Evolutionary conservation across 179 eudicot genomes (phyloP), one percentile per base, ranked within the genome.

Genomic region (Silene coronaria): DNA sequence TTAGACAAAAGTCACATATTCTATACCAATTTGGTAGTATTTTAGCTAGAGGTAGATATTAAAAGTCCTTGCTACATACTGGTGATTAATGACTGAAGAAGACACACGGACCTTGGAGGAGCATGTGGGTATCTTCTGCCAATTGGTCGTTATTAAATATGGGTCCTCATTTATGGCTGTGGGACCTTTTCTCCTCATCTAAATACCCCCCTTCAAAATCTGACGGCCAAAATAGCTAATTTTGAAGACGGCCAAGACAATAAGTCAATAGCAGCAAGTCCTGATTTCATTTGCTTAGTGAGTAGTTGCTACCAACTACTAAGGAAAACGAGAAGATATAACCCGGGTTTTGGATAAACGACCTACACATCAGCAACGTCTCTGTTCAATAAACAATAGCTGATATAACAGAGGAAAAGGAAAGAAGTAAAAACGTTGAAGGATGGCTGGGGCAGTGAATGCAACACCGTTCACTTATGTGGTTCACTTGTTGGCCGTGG

Each of bases 401-500:
- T 66, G 12, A 53, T 28, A 24, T 62, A 48, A 45, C 42, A 24
- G 51, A 36, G 23, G 42, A 57, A 67, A 78, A 19, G 27, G 67
- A 73, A 59, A 38, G 27, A 36, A 36, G 6, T 36, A 13, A 57
- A 75, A 75, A 22, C 14, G 72, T 45, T 74, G 72, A 26, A 69
- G 27, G 67, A 87, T 88, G 92, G 87, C 84, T 64, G 57, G 82
- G 1, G 84, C 57, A 8, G 68, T 87, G 48, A 88, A 84, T 75
- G 92, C 92, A 36, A 14, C 75, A 82, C 83, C 81, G 21, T 59
- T 90, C 65, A 80, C 97, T 13, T 81, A 62, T 46, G 92, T 82
- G 75, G 90, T 86, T 8, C 98, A 94, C 81, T 75, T 77, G 75
- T 83, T 92, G 38, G 97, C 83, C 3, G 53, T 87, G 38, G 88